Conservation (phyloP, 2,329 filamentous ascomycete species). For the Diaporthe sp. region DNA sequence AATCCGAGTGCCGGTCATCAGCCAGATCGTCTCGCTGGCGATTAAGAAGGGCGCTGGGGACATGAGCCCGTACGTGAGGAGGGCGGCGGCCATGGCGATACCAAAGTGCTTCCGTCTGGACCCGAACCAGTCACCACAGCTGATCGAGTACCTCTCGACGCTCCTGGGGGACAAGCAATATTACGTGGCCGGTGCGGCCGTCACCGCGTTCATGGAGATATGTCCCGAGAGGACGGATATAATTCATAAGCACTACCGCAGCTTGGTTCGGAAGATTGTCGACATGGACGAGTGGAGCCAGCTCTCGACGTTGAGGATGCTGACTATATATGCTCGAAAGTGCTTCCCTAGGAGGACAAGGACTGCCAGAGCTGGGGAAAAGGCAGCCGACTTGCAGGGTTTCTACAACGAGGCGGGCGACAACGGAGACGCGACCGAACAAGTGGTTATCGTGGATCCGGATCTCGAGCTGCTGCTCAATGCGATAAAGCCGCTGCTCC, state of each 20-base stretch:
- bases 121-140: conserved; percentile 84
- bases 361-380: conserved; percentile 61
- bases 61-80: conserved; percentile 94
- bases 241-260: conserved; percentile 90
- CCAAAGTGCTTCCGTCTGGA: conserved; percentile 96
- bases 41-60: conserved; percentile 95
- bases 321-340: conserved; percentile 86
- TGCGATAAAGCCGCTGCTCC: conserved; percentile 84
- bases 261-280: conserved; percentile 88
- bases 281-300: conserved; percentile 99
- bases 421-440: conserved; percentile 59
- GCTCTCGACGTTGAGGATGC: conserved; percentile 82
- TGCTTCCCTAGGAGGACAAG: conserved; percentile 84
- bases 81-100: conserved; percentile 92
- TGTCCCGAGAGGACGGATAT: conserved; percentile 90
- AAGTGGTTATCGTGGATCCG: conserved; percentile 78
- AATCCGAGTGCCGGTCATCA: conserved; percentile 97
- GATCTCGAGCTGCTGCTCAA: conserved; percentile 87
- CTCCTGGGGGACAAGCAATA: conserved; percentile 93
- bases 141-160: conserved; percentile 83
- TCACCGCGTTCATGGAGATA: conserved; percentile 88
- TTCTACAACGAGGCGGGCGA: conserved; percentile 83
- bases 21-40: conserved; percentile 94
- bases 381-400: conserved; percentile 68
- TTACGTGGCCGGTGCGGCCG: conserved; percentile 94